Evolutionary conservation across 495 filamentous ascomycete genomes (phyloP).

Genomic region (Schizothecium vesticola): DNA sequence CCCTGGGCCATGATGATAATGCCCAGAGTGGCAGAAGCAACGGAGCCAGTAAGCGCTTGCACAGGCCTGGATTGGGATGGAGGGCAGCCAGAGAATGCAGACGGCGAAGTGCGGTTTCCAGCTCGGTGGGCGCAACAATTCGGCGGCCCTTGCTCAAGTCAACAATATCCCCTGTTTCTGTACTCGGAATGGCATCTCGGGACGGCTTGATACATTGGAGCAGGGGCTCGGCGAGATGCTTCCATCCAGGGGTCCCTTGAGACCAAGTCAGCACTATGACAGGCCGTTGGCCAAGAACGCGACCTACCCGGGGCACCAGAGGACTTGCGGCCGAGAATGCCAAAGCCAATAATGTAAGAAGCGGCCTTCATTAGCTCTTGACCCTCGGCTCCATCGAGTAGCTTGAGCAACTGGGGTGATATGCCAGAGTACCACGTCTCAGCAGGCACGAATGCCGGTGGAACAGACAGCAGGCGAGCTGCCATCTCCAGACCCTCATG

Average conservation of each 20-base stretch:
- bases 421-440: slow-evolving; percentile 57
- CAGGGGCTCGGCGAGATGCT: slow-evolving; percentile 60
- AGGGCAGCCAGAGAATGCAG: slow-evolving; percentile 55
- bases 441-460: slow-evolving; percentile 54
- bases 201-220: slow-evolving; percentile 56
- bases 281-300: neutral
- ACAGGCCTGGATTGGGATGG: slow-evolving; percentile 68
- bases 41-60: slow-evolving; percentile 60
- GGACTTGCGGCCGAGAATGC: slow-evolving; percentile 60
- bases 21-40: slow-evolving; percentile 67
- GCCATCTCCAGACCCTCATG: slow-evolving; percentile 67
- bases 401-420: slow-evolving; percentile 58
- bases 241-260: slow-evolving; percentile 60
- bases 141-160: slow-evolving; percentile 37
- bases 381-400: slow-evolving; percentile 62
- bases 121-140: slow-evolving; percentile 38
- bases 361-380: slow-evolving; percentile 60
- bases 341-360: slow-evolving; percentile 68
- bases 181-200: slow-evolving; percentile 10
- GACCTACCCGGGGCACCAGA: slow-evolving; percentile 61
- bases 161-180: slow-evolving; percentile 29
- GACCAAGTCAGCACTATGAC: neutral
- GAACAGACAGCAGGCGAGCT: slow-evolving; percentile 56
- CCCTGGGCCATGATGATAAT: slow-evolving; percentile 49
- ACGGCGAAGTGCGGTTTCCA: slow-evolving; percentile 49